phyloP scores from a whole-genome alignment of 2,329 filamentous ascomycete genomes.

The Calonectria honghensis region DNA sequence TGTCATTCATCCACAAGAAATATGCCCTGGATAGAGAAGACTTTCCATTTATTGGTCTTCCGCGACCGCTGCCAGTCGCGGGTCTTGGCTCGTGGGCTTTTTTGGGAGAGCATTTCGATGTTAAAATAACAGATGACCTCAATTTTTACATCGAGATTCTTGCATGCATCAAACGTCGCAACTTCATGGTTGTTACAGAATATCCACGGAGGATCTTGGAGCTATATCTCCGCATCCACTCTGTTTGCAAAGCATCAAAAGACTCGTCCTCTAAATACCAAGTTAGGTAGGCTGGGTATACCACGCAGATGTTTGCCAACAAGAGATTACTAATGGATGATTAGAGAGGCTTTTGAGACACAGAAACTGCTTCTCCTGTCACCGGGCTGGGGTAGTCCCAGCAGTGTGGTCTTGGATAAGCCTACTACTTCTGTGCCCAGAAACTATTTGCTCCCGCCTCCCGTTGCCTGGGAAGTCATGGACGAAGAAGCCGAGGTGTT shows the following conservation, averaged over 20 bases:
- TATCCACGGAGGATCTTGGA: conserved; percentile 50
- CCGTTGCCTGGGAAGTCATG: background rate
- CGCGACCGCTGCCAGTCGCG: background rate
- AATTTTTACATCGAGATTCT: background rate
- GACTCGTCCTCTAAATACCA: conserved; percentile 33
- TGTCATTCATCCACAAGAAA: background rate
- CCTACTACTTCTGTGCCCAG: background rate
- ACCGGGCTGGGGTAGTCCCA: background rate
- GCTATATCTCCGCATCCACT: conserved; percentile 51
- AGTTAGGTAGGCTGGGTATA: conserved; percentile 49
- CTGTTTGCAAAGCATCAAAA: conserved; percentile 45
- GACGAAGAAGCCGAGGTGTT: background rate
- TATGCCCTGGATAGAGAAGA: background rate
- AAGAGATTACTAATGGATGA: conserved; percentile 11
- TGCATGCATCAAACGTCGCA: background rate
- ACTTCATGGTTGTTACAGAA: background rate
- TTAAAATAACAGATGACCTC: background rate
- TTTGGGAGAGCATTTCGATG: background rate
- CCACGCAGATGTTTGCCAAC: background rate
- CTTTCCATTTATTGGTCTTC: background rate
- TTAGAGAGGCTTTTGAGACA: background rate
- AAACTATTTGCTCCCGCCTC: background rate
- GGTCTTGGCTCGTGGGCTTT: background rate
- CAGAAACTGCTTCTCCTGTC: background rate
- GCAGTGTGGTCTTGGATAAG: background rate